Evolutionary conservation across 257 asterid species (phyloP).

Genomic region (Verbascum thapsus): DNA sequence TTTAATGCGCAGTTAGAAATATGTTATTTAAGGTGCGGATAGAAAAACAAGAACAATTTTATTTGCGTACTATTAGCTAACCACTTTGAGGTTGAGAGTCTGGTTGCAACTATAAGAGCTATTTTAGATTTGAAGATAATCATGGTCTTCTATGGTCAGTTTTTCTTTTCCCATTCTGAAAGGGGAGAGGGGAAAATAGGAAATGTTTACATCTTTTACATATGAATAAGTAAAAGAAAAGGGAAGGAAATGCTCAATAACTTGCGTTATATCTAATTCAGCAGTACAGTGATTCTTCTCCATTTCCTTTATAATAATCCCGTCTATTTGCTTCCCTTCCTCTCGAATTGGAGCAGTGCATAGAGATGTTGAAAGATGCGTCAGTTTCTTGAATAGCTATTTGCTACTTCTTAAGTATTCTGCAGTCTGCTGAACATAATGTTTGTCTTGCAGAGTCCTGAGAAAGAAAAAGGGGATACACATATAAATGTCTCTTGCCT

Average conservation of each 20-base stretch:
- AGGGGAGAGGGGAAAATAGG: background rate
- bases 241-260: background rate
- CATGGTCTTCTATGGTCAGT: background rate
- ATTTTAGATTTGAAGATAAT: background rate
- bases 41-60: background rate
- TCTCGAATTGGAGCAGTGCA: constrained; percentile 3
- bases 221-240: constrained; percentile 1
- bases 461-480: constrained; percentile 37
- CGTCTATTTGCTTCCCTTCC: constrained; percentile 10
- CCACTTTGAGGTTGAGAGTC: background rate
- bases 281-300: background rate
- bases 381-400: constrained; percentile 16
- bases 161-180: constrained; percentile 8
- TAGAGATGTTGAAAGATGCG: background rate
- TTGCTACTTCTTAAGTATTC: constrained; percentile 6
- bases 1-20: background rate
- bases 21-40: background rate
- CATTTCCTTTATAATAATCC: constrained; percentile 6
- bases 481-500: constrained; percentile 36
- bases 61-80: background rate
- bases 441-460: constrained; percentile 48
- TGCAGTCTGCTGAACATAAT: constrained; percentile 1
- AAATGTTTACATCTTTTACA: background rate
- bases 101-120: background rate
- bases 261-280: constrained; percentile 3